Conservation (phyloP, 1,284 basidiomycete genomes). For the Pseudozyma sp. region DNA sequence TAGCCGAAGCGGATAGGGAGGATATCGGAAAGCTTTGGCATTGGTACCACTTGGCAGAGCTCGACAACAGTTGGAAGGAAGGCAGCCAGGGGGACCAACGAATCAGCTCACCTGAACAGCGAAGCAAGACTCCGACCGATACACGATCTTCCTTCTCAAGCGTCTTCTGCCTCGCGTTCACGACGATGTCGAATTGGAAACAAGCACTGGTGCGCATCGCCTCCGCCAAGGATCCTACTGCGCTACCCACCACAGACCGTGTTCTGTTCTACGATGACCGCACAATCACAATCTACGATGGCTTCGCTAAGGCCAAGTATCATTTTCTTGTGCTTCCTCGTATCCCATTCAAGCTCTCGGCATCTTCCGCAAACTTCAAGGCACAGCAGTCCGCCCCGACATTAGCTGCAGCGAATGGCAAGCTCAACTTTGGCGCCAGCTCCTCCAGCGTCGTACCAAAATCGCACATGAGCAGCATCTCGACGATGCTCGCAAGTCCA, state of each 20-base stretch:
- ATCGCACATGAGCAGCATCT: constrained; percentile 50
- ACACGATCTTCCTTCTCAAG: not conserved
- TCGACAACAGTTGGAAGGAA: no score
- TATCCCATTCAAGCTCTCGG: constrained; percentile 38
- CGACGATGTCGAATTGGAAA: constrained; percentile 29
- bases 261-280: constrained; percentile 76
- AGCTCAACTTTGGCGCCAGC: constrained; percentile 44
- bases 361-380: not conserved
- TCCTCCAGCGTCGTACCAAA: constrained; percentile 37
- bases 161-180: not conserved
- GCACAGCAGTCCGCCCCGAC: constrained; percentile 1
- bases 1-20: no score
- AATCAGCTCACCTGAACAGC: no score
- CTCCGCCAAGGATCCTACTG: constrained; percentile 24
- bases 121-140: not conserved
- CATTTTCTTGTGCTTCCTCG: constrained; percentile 56
- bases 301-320: constrained; percentile 77
- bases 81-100: no score
- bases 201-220: constrained; percentile 41
- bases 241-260: constrained; percentile 70
- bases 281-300: constrained; percentile 83
- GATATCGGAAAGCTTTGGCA: no score
- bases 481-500: constrained; percentile 50
- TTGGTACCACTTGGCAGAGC: no score
- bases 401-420: constrained; percentile 39